Evolutionary conservation across 2,329 filamentous ascomycete species (phyloP), one percentile per base, ranked within the genome.

Genomic region (Talaromyces sp.): DNA sequence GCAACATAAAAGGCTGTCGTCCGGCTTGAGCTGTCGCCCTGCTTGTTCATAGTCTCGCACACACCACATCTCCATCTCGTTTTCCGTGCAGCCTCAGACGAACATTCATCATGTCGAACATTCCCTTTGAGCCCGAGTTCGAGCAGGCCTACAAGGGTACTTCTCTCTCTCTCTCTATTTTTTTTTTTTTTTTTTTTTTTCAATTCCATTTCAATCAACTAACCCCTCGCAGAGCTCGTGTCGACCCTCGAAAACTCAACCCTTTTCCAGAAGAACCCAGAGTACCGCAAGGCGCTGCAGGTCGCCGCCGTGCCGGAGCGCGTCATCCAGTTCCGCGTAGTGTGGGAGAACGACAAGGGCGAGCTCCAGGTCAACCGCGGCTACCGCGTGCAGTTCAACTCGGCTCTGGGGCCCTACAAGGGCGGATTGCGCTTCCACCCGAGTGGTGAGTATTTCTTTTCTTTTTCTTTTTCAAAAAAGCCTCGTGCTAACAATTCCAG

Each of bases 321-420:
- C 67, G 79, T 97, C 73, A 90, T 98, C 76, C 93, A 98, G 81
- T 99, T 99, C 88, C 89, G 95, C 69, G 92, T 99, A 61, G 87
- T 90, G 74, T 98, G 95, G 95, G 93, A 96, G 79, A 87, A 97
- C 77, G 95, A 98, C 84, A 88, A 91, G 78, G 89, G 90, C 79
- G 74, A 90, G 75, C 83, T 93, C 70, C 90, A 96, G 80, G 89
- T 96, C 80, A 96, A 97, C 87, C 89, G 90, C 66, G 95, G 92
- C 68, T 97, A 89, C 84, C 90, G 95, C 71, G 93, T 99, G 55
- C 95, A 98, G 81, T 98, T 96, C 87, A 99, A 98, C 87, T 96
- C 90, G 54, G 93, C 93, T 52, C 88, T 98, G 24, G 95, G 95
- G 61, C 95, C 95, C 58, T 98, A 96, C 89, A 98, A 98, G 86